Evolutionary conservation across 1,139 yeast genomes (phyloP), one percentile per base, ranked within the genome.

Genomic region (Geotrichum restrictum): DNA sequence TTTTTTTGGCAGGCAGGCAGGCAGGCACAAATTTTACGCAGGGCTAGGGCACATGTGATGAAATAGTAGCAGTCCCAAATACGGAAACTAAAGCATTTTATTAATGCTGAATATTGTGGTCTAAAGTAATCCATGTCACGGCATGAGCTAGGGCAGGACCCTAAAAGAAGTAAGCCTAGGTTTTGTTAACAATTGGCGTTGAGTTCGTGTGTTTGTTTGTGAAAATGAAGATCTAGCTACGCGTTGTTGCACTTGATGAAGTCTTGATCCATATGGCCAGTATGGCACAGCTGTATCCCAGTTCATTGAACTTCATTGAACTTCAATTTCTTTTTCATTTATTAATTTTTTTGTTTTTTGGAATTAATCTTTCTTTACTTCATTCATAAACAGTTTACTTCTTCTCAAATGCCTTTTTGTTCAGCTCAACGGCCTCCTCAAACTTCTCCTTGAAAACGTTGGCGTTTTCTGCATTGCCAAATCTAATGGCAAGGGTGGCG

Each of bases 381-480:
- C 18, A 19, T 33, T 32, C 40, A 32, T 33, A 19, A 27, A 5
- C 13, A n/a, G 16, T 29, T 43, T 24, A 21, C 36, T 58, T 52
- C 51, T 62, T 61, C 54, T 58, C 60, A 54, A 60, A 57, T 33
- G 67, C 64, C 53, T 64, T 64, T 70, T 81, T 79, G 77, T 85
- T 84, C 54, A 71, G 62, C 63, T 78, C 78, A 76, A 85, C 88
- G 59, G 95, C 94, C 65, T 79, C 78, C 72, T 85, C 95, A 65
- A 93, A 93, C 71, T 83, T 83, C 70, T 85, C 94, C 78, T 93
- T 93, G 80, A 93, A 93, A 68, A 85, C 81, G 67, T 91, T 96
- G 64, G 98, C 98, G 66, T 89, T 93, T 74, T 93, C 98, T 74
- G 93, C 87, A 78, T 84, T 87, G 65, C 96, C 98, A 66, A 93